Base-by-base conservation (phyloP, 2,329 filamentous ascomycete species). In the Talaromyces sp. region DNA sequence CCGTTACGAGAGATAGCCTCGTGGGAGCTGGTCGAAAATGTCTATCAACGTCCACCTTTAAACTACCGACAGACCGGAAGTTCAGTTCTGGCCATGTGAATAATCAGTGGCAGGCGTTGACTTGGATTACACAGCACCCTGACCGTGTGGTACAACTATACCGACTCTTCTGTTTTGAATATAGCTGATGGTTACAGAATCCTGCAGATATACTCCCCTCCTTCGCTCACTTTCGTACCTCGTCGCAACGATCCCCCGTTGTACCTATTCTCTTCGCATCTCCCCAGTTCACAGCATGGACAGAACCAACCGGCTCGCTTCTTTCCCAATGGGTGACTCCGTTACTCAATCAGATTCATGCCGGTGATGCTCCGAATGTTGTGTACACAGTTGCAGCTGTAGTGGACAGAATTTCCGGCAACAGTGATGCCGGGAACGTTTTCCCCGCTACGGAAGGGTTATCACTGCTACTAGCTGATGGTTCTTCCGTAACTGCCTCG, bases 221-320 rank as follows among this genome's bases (percentile, higher is more conserved):
- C 65, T 13, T 57, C 60, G 21, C 62, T 63, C 28, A 45, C 54
- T 13, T 62, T 60, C 4, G 33, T 64, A 8, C 40, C 60, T 48
- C 43, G 15, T 33, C 57, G 61, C 40, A 57, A 59, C 31, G 62
- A n/a, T 17, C 37, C 10, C 22, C 33, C 22, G 15, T 65, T 56
- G 62, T 70, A 8, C 70, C 71, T 15, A 45, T 76, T 37, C 57
- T 76, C 21, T 67, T 76, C 50, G 67, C 69, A 39, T 76, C 73
- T 1, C 70, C 73, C 1, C 63, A 63, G 9, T 74, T 75, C 53
- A 71, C 73, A 6, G 63, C 67, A 52, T 75, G 72, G 72, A 63
- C 71, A 43, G 68, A 73, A 51, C 56, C 68, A n/a, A 57, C 66
- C 19, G 61, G 63, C 51, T 45, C 62, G 7, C 73, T 75, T 39